Base-by-base conservation (phyloP, 352 stramenopile species). In the Phytophthora hybrid region DNA sequence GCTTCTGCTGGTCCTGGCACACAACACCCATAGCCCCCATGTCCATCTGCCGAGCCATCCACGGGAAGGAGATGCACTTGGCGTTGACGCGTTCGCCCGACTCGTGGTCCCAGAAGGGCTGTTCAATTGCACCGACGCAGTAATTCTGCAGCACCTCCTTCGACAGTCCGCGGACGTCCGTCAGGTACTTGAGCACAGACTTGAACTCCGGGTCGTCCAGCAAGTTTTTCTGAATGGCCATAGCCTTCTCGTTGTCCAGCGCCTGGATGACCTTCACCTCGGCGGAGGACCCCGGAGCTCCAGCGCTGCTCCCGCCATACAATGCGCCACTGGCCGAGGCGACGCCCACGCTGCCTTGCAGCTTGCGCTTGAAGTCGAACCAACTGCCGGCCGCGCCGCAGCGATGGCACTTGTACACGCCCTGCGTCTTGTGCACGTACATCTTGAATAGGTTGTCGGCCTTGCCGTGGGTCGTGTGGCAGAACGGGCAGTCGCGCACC, bases 61-160 rank as follows among this genome's bases (percentile, higher is more conserved):
- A 99, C 59, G 97, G 97, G 85, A 99, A 99, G 5, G 96, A 98
- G 54, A 99, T 93, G 75, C 94, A 99, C 70, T 94, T 85, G 51
- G 71, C 75, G 32, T 82, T 80, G 31, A 85, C 70, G 19, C 79
- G 85, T 56, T 93, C 73, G 56, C 83, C 84, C 11, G 44, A 56
- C 23, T 83, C 70, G 13, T 88, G 75, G 61, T 92, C 79, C 32
- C 89, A 83, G 63, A 97, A 98, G 8, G 89, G 87, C 80, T 97
- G 92, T 63, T 97, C 81, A 58, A 95, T 94, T 52, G 89, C 91
- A 26, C 93, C 93, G 19, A 98, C 91, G 59, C 88, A 90, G 76
- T 98, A 98, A 71, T 97, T 97, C 34, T 84, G 77, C 58, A 98
- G 76, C 56, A 93, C 85, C 13, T 93, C 86, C 54, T 80, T 74